Evolutionary conservation across 768 basidiomycete species (phyloP), one percentile per base, ranked within the genome.

Genomic region (Cubamyces sp.): DNA sequence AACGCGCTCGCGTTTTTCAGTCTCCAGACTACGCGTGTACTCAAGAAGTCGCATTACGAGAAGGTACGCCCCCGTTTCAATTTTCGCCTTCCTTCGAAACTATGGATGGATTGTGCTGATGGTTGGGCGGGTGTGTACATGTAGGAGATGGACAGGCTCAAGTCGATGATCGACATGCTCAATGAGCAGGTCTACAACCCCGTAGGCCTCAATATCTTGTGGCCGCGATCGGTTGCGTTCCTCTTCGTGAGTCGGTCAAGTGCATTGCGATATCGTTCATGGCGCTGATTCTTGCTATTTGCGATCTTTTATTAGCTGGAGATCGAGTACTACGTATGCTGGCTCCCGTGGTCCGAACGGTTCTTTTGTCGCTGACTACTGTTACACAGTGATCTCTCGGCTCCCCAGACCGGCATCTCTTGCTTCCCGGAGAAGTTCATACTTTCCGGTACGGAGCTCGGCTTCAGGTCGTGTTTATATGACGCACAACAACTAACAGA

Each of bases 311-410:
- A 14, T 14, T 68, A 98, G 96, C 82, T 98, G 68, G 96, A 98
- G 79, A 92, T 98, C 61, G 96, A 98, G 70, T 95, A 94, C 77
- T 95, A 94, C 75, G 90, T 92, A 57, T 77, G 90, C 83, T 16
- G 1, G 11, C 4, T 23, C 5, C 16, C 1, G 14, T 1, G 9
- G 34, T 5, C 34, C 9, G 1, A 6, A 5, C 11, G 9, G 34
- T 34, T 34, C 34, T 34, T 34, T 6, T 34, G 34, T 34, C 34
- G 34, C 34, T 34, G 34, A 34, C 34, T 9, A 34, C 34, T 34
- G 34, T 34, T 34, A 9, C 11, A 9, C 9, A 34, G 34, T 34
- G 34, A 34, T 11, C 34, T 34, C 6, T 34, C 34, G 34, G 6
- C 11, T 34, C 34, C 9, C 5, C 9, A 34, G 11, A 7, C 34